A percentile compares a stretch with the other conserved stretches of the same genome.
phyloP scores from a whole-genome alignment of 2,329 filamentous ascomycete genomes.

The Sporothrix schenckii region DNA sequence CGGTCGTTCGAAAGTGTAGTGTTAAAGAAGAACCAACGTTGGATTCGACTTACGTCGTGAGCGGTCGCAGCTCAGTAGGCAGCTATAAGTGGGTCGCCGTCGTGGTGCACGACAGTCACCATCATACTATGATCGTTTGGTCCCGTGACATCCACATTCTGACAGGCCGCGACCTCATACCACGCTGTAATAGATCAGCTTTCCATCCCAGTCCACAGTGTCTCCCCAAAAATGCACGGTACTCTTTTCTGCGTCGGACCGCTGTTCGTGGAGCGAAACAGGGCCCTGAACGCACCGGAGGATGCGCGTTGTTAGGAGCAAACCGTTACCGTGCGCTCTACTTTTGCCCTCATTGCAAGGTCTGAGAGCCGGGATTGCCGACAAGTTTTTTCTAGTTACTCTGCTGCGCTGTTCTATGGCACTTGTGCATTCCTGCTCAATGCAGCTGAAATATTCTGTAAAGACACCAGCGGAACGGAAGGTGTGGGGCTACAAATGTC shows the following conservation, averaged over 20 bases:
- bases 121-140: neutral
- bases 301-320: constrained; percentile 10
- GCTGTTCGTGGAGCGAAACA: constrained; percentile 30
- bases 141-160: neutral
- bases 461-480: neutral
- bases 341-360: constrained; percentile 23
- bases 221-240: constrained; percentile 25
- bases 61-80: constrained; percentile 10
- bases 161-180: constrained; percentile 17
- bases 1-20: neutral
- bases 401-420: constrained; percentile 23
- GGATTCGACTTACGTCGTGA: constrained; percentile 15
- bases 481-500: neutral
- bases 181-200: neutral
- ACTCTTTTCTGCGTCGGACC: constrained; percentile 3
- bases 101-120: neutral
- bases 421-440: constrained; percentile 2
- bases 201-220: constrained; percentile 26
- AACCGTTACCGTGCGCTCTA: constrained; percentile 27
- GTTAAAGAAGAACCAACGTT: too few species aligned
- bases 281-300: constrained; percentile 20
- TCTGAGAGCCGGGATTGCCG: constrained; percentile 33
- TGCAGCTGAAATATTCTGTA: constrained; percentile 28
- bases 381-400: constrained; percentile 31
- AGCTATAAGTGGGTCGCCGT: constrained; percentile 15